Evolutionary conservation across 78 protist genomes (phyloP).

Genomic region (Diacronema lutheri): DNA sequence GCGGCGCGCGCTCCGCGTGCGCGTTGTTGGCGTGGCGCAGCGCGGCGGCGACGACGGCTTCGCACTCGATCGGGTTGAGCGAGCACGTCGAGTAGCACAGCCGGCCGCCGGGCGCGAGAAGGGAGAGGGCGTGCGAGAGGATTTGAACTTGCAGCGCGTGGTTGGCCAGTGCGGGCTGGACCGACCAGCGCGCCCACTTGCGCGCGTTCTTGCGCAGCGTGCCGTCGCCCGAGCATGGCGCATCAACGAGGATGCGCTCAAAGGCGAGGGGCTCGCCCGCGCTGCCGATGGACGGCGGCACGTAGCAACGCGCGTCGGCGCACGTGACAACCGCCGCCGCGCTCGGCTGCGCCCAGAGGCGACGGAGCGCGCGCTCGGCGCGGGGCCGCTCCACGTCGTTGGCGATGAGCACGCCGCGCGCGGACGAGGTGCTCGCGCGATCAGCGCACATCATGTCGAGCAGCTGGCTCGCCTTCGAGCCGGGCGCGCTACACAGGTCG

Average conservation of each 20-base stretch:
- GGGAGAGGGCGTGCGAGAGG: not conserved
- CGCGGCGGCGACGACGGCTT: conserved; percentile 13
- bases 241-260: conserved; percentile 92
- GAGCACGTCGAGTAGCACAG: conserved; percentile 21
- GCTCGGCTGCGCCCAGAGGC: too few species aligned
- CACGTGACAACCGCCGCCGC: too few species aligned
- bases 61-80: conserved; percentile 28
- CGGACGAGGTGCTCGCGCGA: too few species aligned
- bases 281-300: too few species aligned
- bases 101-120: not conserved
- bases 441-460: not conserved
- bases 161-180: not conserved
- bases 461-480: conserved; percentile 57
- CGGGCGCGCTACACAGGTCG: conserved; percentile 69
- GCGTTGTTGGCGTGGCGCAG: not conserved
- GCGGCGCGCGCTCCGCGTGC: conserved; percentile 67
- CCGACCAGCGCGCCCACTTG: conserved; percentile 82
- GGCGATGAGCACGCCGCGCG: conserved; percentile 25
- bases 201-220: conserved; percentile 87
- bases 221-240: conserved; percentile 96
- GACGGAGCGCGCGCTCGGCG: too few species aligned
- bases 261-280: not conserved
- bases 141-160: conserved; percentile 21
- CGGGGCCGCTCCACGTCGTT: conserved; percentile 4
- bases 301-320: too few species aligned